Evolutionary conservation across 345 rosid species (phyloP).

Genomic region (Sisymbrium altissimum): DNA sequence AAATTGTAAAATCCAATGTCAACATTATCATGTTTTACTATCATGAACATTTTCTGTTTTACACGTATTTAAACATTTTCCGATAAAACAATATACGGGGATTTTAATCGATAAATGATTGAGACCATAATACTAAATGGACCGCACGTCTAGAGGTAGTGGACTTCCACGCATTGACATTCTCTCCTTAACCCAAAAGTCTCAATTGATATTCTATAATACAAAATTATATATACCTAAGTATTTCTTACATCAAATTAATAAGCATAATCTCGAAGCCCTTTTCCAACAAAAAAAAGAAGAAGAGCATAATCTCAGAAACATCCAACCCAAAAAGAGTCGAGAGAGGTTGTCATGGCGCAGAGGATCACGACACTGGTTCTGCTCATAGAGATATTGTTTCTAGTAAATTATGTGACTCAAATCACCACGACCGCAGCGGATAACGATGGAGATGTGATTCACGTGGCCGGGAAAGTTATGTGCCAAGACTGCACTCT

Average conservation of each 20-base stretch:
- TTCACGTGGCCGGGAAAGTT: slow-evolving; percentile 64
- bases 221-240: slow-evolving; percentile 8
- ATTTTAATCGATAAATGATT: background rate
- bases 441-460: slow-evolving; percentile 25
- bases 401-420: slow-evolving; percentile 12
- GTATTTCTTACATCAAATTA: slow-evolving; percentile 11
- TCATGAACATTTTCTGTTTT: background rate
- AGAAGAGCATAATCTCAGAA: background rate
- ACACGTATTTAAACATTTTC: background rate
- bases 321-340: background rate
- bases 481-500: slow-evolving; percentile 80
- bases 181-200: background rate
- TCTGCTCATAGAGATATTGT: slow-evolving; percentile 21
- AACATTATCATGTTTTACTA: background rate
- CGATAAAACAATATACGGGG: background rate
- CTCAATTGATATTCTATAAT: background rate
- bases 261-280: background rate
- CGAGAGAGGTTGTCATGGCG: slow-evolving; percentile 15
- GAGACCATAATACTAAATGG: slow-evolving; percentile 19
- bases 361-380: slow-evolving; percentile 16
- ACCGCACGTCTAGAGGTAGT: slow-evolving; percentile 32
- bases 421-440: slow-evolving; percentile 5
- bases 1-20: background rate
- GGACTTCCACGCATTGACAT: slow-evolving; percentile 31
- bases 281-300: too few species aligned